Evolutionary conservation across 2,329 filamentous ascomycete species (phyloP).

Genomic region (Pezicula carpinea): DNA sequence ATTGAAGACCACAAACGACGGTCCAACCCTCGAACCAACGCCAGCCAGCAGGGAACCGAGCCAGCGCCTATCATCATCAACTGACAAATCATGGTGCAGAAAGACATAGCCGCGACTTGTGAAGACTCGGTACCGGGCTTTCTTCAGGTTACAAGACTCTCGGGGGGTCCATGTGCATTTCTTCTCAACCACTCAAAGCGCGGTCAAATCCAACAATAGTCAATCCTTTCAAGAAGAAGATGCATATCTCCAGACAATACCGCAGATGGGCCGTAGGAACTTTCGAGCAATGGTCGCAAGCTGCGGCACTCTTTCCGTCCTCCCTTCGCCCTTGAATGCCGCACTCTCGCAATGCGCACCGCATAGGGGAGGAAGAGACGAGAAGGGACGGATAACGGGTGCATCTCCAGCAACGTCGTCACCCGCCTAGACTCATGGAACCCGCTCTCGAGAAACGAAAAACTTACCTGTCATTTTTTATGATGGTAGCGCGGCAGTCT

Average conservation of each 20-base stretch:
- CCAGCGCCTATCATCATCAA: background rate
- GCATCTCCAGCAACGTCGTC: background rate
- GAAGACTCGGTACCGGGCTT: background rate
- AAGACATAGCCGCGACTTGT: too few relatives aligned
- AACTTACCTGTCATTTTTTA: background rate
- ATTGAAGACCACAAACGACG: background rate
- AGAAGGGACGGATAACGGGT: background rate
- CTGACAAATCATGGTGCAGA: background rate
- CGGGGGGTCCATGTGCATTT: background rate
- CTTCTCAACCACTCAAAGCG: background rate
- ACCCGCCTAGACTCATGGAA: conserved; percentile 9
- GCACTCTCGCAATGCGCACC: background rate
- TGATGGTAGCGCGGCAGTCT: background rate
- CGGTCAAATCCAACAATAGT: conserved; percentile 11
- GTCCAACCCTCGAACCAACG: background rate
- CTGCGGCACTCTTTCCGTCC: too few relatives aligned
- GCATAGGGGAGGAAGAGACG: background rate
- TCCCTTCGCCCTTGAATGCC: too few relatives aligned
- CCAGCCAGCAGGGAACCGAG: background rate
- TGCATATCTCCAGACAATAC: conserved; percentile 18
- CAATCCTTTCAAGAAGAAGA: conserved; percentile 12
- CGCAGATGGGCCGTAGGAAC: conserved; percentile 13
- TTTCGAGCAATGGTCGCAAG: background rate
- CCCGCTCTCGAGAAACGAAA: background rate
- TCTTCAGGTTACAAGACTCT: background rate